phyloP scores from a whole-genome alignment of 1,284 basidiomycete genomes.

The Abortiporus biennis region DNA sequence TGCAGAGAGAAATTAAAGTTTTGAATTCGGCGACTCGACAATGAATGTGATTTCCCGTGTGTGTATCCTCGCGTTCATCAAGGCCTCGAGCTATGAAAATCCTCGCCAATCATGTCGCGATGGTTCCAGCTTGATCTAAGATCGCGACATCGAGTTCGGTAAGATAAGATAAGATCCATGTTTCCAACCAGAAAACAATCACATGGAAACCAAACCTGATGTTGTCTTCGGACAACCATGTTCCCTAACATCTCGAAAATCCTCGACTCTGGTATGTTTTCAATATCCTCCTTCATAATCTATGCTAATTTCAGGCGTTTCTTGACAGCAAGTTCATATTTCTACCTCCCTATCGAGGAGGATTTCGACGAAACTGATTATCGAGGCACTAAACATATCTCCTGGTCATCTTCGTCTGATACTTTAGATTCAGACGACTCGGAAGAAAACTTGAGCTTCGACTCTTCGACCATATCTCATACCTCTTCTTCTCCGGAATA shows the following conservation, averaged over 20 bases:
- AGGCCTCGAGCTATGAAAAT: too few species aligned
- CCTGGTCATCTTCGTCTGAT: slow-evolving; percentile 32
- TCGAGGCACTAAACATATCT: slow-evolving; percentile 32
- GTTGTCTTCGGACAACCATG: slow-evolving; percentile 34
- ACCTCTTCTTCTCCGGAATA: slow-evolving; percentile 19
- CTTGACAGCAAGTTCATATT: slow-evolving; percentile 45
- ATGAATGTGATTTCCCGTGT: too few species aligned
- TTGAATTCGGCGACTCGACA: too few species aligned
- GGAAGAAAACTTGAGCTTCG: too few species aligned
- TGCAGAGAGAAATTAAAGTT: too few species aligned
- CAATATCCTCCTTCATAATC: slow-evolving; percentile 4
- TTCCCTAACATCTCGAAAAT: slow-evolving; percentile 47
- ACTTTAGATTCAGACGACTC: slow-evolving; percentile 16
- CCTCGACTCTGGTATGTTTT: slow-evolving; percentile 27
- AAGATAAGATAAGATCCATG: too few species aligned
- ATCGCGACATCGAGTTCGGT: too few species aligned
- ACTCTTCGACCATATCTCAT: slow-evolving; percentile 9
- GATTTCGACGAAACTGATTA: slow-evolving; percentile 37
- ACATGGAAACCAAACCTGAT: slow-evolving; percentile 16
- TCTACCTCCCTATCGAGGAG: slow-evolving; percentile 57
- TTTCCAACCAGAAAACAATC: too few species aligned
- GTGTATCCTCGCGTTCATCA: too few species aligned
- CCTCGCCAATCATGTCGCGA: too few species aligned
- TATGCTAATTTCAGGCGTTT: slow-evolving; percentile 3
- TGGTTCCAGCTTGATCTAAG: too few species aligned